phyloP scores from a whole-genome alignment of 148 eudicot species.

The Pouteria glomerata region DNA sequence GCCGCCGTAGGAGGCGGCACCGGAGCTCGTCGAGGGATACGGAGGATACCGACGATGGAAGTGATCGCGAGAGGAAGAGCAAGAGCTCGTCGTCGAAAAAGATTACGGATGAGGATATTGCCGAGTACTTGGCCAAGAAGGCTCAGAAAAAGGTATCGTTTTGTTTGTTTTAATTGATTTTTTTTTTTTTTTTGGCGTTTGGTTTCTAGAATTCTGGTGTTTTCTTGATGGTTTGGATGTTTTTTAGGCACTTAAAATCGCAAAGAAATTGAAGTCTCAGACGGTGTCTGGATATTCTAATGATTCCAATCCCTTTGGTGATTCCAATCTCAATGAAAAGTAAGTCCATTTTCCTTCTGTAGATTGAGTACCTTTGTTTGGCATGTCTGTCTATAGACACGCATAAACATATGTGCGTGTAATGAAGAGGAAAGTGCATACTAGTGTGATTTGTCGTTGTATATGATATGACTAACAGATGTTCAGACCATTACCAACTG shows the following conservation, averaged over 20 bases:
- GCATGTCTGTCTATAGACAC: neutral
- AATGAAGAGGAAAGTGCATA: too few species aligned
- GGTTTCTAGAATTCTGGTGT: constrained; percentile 1
- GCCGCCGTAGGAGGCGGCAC: constrained; percentile 22
- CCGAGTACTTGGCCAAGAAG: constrained; percentile 68
- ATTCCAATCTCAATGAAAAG: constrained; percentile 79
- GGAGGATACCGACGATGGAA: constrained; percentile 13
- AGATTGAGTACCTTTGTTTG: neutral
- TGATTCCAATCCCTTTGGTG: constrained; percentile 89
- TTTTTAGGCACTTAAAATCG: constrained; percentile 52
- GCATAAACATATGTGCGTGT: too few species aligned
- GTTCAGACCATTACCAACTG: too few species aligned
- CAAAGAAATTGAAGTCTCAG: constrained; percentile 69
- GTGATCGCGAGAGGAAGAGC: constrained; percentile 24
- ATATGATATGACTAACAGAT: too few species aligned
- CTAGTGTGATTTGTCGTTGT: too few species aligned
- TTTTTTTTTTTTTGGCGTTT: too few species aligned
- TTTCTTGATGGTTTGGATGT: neutral
- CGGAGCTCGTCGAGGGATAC: constrained; percentile 27
- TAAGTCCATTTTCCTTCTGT: constrained; percentile 16
- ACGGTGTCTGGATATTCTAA: constrained; percentile 75
- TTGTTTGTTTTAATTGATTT: neutral
- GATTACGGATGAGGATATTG: constrained; percentile 53
- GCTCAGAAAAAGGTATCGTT: constrained; percentile 84
- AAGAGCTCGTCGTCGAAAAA: constrained; percentile 23